phyloP scores from a whole-genome alignment of 768 basidiomycete genomes.

The Mrakia hoshinonis region DNA sequence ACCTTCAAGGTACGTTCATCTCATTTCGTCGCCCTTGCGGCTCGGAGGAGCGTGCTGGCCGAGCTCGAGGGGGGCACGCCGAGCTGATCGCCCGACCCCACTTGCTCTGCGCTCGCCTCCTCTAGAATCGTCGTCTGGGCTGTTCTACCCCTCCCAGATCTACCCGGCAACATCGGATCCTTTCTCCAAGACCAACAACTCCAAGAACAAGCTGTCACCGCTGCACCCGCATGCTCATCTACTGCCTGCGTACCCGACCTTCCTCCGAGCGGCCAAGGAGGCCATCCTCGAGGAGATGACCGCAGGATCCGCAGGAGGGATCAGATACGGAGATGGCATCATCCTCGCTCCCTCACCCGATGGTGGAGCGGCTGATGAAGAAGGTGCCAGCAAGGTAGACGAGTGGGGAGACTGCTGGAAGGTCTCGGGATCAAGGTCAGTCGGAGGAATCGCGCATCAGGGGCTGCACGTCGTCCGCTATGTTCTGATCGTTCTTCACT shows the following conservation, averaged over 20 bases:
- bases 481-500: no score
- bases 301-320: neutral
- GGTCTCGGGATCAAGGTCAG: conserved; percentile 8
- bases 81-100: neutral
- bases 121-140: neutral
- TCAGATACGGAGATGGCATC: neutral
- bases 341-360: neutral
- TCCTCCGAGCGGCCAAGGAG: neutral
- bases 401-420: conserved; percentile 14
- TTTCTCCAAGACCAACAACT: neutral
- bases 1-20: neutral
- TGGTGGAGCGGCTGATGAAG: neutral
- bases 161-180: neutral
- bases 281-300: conserved; percentile 7
- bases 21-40: neutral
- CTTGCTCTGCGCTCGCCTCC: neutral
- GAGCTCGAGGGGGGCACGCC: neutral
- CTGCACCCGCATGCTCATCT: neutral
- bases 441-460: neutral
- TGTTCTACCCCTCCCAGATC: neutral
- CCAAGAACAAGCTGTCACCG: neutral
- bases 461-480: no score
- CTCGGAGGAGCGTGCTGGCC: no score
- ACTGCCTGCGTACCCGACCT: neutral
- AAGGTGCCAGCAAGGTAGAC: conserved; percentile 6